Conservation (phyloP, 495 filamentous ascomycete genomes). For the Penicillium robsamsonii region DNA sequence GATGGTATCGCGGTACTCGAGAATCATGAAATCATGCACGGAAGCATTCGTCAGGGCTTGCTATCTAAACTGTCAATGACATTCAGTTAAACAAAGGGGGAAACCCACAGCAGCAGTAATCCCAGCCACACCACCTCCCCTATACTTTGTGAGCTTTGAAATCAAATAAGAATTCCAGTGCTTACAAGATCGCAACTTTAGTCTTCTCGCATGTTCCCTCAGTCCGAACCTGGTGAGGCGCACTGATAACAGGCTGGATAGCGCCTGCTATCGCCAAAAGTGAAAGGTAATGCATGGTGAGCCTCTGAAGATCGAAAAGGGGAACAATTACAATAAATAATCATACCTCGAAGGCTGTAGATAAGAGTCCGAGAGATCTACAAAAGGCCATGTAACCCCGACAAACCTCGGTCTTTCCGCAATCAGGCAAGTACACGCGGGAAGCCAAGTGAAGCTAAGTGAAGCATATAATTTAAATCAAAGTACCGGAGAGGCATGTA, state of each 20-base stretch:
- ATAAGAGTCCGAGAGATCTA: conserved; percentile 5
- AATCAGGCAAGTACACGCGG: conserved; percentile 15
- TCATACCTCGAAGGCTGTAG: background rate
- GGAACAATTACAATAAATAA: conserved; percentile 9
- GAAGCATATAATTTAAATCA: background rate
- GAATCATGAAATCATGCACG: conserved; percentile 64
- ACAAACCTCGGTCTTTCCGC: background rate
- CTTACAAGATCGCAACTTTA: conserved; percentile 39
- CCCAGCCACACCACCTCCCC: conserved; percentile 55
- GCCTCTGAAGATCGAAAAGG: background rate
- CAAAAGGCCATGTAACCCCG: background rate
- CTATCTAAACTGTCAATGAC: conserved; percentile 33
- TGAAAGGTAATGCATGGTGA: conserved; percentile 21
- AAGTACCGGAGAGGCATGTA: background rate
- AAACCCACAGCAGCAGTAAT: conserved; percentile 63
- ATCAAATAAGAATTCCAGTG: background rate
- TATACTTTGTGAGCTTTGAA: conserved; percentile 13
- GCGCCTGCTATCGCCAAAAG: conserved; percentile 19
- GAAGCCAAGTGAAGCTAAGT: background rate
- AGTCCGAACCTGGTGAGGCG: conserved; percentile 18
- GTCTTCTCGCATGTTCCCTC: conserved; percentile 38
- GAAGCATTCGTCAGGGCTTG: conserved; percentile 65
- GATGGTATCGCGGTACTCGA: conserved; percentile 64
- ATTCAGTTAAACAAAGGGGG: background rate
- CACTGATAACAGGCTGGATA: conserved; percentile 20